A percentile compares a stretch with the other conserved stretches of the same genome.
Conservation (phyloP, 1,284 basidiomycete genomes). For the Microbotryum saponariae region DNA sequence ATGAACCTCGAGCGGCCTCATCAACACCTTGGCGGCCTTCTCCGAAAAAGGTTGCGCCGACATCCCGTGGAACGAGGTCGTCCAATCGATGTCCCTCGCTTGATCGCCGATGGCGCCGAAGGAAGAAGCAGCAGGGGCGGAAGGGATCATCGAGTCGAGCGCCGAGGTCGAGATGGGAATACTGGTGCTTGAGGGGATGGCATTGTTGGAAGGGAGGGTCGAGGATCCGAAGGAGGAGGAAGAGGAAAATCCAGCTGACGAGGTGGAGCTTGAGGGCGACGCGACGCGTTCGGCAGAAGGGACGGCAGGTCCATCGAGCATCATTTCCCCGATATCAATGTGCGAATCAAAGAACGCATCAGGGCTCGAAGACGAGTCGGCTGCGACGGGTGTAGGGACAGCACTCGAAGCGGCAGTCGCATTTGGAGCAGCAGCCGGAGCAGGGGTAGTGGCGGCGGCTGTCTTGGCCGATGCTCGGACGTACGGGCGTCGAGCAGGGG, state of each 20-base stretch:
- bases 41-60: conserved; percentile 68
- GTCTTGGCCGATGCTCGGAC: too few species aligned
- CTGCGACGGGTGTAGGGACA: too few species aligned
- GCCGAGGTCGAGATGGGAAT: neutral
- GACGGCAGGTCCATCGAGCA: too few species aligned
- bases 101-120: too few species aligned
- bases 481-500: too few species aligned
- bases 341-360: too few species aligned
- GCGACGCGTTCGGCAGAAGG: neutral
- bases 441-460: too few species aligned
- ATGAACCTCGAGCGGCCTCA: conserved; percentile 62
- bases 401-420: too few species aligned
- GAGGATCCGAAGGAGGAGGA: conserved; percentile 1
- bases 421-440: too few species aligned
- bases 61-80: conserved; percentile 74
- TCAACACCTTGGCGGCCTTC: conserved; percentile 64
- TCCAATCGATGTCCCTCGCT: conserved; percentile 58
- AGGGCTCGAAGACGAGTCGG: too few species aligned
- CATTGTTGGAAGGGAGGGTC: neutral
- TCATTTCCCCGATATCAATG: too few species aligned
- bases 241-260: neutral
- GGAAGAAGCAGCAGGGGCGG: too few species aligned
- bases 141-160: neutral
- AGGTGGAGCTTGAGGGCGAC: neutral
- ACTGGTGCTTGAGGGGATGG: neutral